phyloP scores from a whole-genome alignment of 192 early-diverging fungal species.

The Coemansia guatemalensis region DNA sequence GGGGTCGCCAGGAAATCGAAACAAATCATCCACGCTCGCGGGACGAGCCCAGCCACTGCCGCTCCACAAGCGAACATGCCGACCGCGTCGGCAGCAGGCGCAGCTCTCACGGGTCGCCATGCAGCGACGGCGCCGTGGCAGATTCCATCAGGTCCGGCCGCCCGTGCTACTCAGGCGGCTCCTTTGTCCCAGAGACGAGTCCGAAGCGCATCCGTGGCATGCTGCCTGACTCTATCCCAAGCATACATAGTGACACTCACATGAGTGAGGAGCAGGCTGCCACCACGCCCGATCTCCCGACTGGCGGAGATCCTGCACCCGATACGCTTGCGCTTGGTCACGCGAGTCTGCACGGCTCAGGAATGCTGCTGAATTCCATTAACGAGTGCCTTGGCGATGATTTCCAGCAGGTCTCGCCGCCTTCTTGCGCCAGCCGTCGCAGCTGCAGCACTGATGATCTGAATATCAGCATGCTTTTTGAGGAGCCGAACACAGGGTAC shows the following conservation, averaged over 20 bases:
- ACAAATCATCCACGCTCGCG: slow-evolving; percentile 3
- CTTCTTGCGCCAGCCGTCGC: neutral
- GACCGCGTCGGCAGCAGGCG: slow-evolving; percentile 3
- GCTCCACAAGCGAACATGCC: slow-evolving; percentile 1
- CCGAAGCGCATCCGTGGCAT: neutral
- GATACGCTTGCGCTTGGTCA: neutral
- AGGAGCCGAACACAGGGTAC: slow-evolving; percentile 10
- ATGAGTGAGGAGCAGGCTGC: neutral
- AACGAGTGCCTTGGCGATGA: slow-evolving; percentile 26
- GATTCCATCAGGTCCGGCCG: slow-evolving; percentile 7
- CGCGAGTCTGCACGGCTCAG: neutral
- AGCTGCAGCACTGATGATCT: slow-evolving; percentile 13
- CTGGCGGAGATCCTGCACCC: neutral
- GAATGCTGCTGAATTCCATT: slow-evolving; percentile 18
- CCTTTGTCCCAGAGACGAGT: slow-evolving; percentile 9
- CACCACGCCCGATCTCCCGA: neutral
- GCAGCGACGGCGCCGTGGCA: slow-evolving; percentile 4
- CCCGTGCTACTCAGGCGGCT: slow-evolving; percentile 4
- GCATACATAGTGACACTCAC: neutral
- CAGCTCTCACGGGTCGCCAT: slow-evolving; percentile 9
- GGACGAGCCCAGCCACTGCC: neutral
- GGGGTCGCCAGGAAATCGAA: neutral
- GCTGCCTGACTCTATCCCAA: neutral
- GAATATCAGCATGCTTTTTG: slow-evolving; percentile 39
- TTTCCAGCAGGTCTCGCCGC: neutral